These are phyloP conservation scores for Colletotrichum sublineola DNA, from an alignment of 2,329 filamentous ascomycete species.

Conservation along the genomic window DNA sequence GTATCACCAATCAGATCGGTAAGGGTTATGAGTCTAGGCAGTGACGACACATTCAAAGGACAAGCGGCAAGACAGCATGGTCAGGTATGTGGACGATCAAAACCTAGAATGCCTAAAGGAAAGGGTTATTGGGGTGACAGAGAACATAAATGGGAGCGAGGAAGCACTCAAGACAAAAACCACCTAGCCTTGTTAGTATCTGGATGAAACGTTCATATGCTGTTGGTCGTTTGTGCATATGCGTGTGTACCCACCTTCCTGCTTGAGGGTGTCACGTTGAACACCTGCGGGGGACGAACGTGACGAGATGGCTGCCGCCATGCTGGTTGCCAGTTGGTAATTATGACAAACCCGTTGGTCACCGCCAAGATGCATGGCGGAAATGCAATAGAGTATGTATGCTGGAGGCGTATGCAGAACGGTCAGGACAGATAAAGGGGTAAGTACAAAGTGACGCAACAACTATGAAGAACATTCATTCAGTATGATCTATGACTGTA, in stretches of 20 bases:
- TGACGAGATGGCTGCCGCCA: neutral
- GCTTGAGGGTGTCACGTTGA: neutral
- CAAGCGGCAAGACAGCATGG: neutral
- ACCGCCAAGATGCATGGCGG: neutral
- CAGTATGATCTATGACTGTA: neutral
- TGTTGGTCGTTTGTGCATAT: constrained; percentile 1
- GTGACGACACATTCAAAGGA: neutral
- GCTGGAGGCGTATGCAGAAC: neutral
- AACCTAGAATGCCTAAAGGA: neutral
- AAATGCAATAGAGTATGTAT: neutral
- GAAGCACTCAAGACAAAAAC: neutral
- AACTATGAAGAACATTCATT: neutral
- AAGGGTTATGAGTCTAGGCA: neutral
- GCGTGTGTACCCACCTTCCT: neutral
- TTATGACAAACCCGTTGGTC: neutral
- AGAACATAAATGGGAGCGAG: neutral
- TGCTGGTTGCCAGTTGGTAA: too few species aligned
- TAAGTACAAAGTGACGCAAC: too few species aligned
- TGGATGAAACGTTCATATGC: neutral
- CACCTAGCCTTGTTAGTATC: neutral
- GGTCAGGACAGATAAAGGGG: neutral
- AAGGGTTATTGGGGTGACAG: neutral
- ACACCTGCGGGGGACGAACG: neutral
- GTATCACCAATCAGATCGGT: neutral
- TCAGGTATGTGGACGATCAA: neutral